Evolutionary conservation across 1,284 basidiomycete species (phyloP).

Genomic region (Ustilago hordei): DNA sequence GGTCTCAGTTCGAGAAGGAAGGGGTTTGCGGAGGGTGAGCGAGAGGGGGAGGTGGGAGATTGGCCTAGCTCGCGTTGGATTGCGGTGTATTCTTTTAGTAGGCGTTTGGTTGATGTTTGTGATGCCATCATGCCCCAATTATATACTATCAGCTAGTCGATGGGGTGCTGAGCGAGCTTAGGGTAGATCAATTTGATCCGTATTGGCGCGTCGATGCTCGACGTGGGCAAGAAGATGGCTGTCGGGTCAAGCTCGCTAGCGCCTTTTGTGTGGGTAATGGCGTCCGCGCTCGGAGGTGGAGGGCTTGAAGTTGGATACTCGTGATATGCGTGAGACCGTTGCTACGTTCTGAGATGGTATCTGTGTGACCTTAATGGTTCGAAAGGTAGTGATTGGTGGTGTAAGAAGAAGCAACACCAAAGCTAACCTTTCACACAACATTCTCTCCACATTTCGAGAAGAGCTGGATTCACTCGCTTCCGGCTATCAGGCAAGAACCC

Average conservation of each 20-base stretch:
- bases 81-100: conserved; percentile 57
- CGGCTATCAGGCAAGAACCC: conserved; percentile 7
- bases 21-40: conserved; percentile 34
- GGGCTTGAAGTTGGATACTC: too few relatives aligned
- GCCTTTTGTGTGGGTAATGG: too few relatives aligned
- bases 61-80: conserved; percentile 39
- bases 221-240: too few relatives aligned
- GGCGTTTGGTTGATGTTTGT: conserved; percentile 36
- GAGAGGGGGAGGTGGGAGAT: conserved; percentile 1
- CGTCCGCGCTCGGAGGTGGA: too few relatives aligned
- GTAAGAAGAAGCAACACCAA: background rate
- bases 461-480: background rate
- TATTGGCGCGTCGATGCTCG: too few relatives aligned
- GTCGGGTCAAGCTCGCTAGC: too few relatives aligned
- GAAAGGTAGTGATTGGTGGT: background rate
- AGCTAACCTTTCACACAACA: background rate
- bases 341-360: too few relatives aligned
- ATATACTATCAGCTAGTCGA: too few relatives aligned
- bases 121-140: conserved; percentile 25
- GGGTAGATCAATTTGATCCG: too few relatives aligned
- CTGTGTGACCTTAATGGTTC: too few relatives aligned
- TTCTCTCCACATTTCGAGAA: conserved; percentile 3
- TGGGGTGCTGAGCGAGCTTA: too few relatives aligned
- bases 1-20: conserved; percentile 59
- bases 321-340: too few relatives aligned